Evolutionary conservation across 2,329 filamentous ascomycete genomes (phyloP).

Genomic region (Alternaria sp.): DNA sequence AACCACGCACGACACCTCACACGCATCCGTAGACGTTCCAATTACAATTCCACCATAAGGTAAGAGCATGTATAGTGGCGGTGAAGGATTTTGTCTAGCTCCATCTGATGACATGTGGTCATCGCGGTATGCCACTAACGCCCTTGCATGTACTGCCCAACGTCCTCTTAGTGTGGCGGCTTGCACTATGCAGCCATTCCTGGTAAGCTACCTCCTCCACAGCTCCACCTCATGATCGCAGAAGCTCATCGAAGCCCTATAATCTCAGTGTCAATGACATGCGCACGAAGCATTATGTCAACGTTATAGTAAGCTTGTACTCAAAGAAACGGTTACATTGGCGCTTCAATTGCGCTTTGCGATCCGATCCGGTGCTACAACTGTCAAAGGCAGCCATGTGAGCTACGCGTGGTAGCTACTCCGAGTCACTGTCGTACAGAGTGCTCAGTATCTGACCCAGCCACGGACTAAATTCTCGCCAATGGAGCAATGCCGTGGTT

Average conservation of each 20-base stretch:
- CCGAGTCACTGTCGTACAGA: slow-evolving; percentile 29
- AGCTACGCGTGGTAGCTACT: slow-evolving; percentile 37
- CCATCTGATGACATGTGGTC: slow-evolving; percentile 28
- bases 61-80: slow-evolving; percentile 27
- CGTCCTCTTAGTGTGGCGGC: neutral
- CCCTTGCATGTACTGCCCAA: slow-evolving; percentile 6
- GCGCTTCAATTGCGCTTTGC: slow-evolving; percentile 23
- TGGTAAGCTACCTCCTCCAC: neutral
- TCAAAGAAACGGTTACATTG: slow-evolving; percentile 27
- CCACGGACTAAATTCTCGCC: slow-evolving; percentile 4
- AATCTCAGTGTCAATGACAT: neutral
- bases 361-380: slow-evolving; percentile 44
- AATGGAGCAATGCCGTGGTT: slow-evolving; percentile 7
- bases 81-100: slow-evolving; percentile 32
- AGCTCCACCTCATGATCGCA: neutral
- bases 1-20: slow-evolving; percentile 35
- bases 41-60: slow-evolving; percentile 23
- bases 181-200: neutral
- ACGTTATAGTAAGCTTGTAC: slow-evolving; percentile 2
- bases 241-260: neutral
- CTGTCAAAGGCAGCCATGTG: slow-evolving; percentile 48
- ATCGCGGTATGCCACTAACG: slow-evolving; percentile 24
- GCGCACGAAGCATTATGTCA: neutral
- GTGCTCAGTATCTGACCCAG: slow-evolving; percentile 19
- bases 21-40: slow-evolving; percentile 32